Evolutionary conservation across 768 basidiomycete genomes (phyloP), one percentile per base, ranked within the genome.

Genomic region (Chalciporus pseudorubinellus): DNA sequence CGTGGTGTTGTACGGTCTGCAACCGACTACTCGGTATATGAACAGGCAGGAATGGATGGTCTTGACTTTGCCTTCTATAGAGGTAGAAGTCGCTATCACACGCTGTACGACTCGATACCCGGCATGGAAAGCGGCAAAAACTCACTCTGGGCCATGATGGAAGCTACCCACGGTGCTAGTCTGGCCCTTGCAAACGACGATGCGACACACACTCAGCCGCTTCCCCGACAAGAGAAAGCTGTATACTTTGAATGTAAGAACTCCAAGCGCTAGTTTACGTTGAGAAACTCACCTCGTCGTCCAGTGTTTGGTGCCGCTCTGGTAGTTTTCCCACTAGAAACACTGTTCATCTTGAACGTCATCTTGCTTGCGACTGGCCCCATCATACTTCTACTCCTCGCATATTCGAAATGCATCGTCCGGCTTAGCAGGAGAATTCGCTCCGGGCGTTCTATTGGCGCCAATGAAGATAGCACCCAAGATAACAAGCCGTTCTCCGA

Each of bases 31-130:
- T 75, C 80, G 3, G 79, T 92, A 9, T 93, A 89, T 54, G 72
- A 74, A 20, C 65, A 72, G 20, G 66, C 63, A 34, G 80, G 78
- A 0, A 77, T 90, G 78, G 68, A 81, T 40, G 90, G 90, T 4
- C 73, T 90, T 5, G 90, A 92, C 58, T 69, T 92, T 28, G 87
- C 90, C 1, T 92, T 91, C 62, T 92, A 91, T 67, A 78, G 76
- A 52, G 81, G 82, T 1, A 76, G 90, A 39, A 83, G 85, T 53
- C 77, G 75, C 54, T 92, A 92, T 57, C 91, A 93, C 64, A 92
- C 90, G 0, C 78, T 77, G 60, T 80, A 80, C 38, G 90, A 92
- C 60, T 76, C 82, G 1, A 75, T 91, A 39, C 73, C 84, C 7
- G 79, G 78, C 45, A 82, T 76, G 26, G 63, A 72, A 3, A 84